A percentile compares a stretch with the other conserved stretches of the same genome.
phyloP scores from a whole-genome alignment of 306 rosid genomes.

The Lupinus albus region DNA sequence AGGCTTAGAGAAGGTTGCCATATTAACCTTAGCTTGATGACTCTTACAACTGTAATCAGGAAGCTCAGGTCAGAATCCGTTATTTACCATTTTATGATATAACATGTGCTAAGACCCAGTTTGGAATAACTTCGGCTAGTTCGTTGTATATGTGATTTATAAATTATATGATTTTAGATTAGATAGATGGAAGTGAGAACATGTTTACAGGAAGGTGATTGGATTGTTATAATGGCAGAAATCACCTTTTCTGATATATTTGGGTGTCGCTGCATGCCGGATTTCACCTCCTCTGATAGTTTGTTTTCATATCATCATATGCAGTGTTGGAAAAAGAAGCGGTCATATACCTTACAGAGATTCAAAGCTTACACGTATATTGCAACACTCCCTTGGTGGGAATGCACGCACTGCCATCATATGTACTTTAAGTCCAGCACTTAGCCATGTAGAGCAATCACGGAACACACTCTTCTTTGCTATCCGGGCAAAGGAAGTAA shows the following conservation, averaged over 20 bases:
- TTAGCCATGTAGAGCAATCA: constrained; percentile 92
- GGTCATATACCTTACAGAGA: constrained; percentile 98
- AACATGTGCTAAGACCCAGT: neutral
- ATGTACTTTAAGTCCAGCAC: constrained; percentile 95
- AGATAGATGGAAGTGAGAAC: constrained; percentile 2
- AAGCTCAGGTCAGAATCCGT: constrained; percentile 79
- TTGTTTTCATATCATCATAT: constrained; percentile 28
- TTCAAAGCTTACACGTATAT: constrained; percentile 95
- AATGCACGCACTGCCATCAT: constrained; percentile 99
- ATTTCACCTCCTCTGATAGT: constrained; percentile 21
- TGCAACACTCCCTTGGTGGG: constrained; percentile 99
- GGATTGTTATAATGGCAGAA: constrained; percentile 10
- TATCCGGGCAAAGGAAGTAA: constrained; percentile 95
- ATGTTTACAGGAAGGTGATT: constrained; percentile 12
- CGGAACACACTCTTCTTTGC: constrained; percentile 95
- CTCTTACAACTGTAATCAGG: constrained; percentile 98
- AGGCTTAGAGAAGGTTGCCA: constrained; percentile 99
- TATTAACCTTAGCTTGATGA: constrained; percentile 98
- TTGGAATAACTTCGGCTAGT: neutral
- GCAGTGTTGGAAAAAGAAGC: constrained; percentile 89
- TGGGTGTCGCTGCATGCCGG: neutral
- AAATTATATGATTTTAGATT: neutral
- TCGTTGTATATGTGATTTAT: neutral
- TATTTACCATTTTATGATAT: neutral
- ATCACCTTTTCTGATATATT: neutral